These are phyloP conservation scores for Cordyceps cateniannulata DNA, from an alignment of 2,329 filamentous ascomycete genomes.

Conservation along the genomic window DNA sequence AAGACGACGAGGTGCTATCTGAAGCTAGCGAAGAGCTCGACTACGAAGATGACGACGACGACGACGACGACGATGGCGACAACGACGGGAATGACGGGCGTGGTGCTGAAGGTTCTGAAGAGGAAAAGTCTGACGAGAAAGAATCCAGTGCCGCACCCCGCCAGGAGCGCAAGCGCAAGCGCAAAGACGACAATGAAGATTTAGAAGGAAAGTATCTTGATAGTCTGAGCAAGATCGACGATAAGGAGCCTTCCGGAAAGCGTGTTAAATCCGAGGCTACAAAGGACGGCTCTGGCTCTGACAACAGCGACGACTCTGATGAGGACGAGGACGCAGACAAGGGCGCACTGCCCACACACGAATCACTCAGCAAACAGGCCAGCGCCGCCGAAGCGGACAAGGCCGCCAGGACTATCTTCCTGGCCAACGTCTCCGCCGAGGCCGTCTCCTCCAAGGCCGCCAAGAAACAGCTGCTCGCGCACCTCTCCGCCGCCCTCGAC, in stretches of 20 bases:
- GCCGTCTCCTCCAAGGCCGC: constrained; percentile 77
- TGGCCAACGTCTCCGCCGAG: constrained; percentile 80
- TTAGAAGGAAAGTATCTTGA: constrained; percentile 65
- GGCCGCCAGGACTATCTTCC: constrained; percentile 81
- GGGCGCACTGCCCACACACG: constrained; percentile 45
- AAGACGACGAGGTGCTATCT: constrained; percentile 27
- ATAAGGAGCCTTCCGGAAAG: constrained; percentile 50
- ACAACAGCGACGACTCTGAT: constrained; percentile 38
- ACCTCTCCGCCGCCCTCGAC: constrained; percentile 70
- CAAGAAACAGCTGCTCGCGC: constrained; percentile 69
- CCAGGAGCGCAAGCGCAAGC: constrained; percentile 56
- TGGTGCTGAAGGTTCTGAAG: constrained; percentile 13
- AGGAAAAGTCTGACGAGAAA: constrained; percentile 27
- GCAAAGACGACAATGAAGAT: constrained; percentile 61
- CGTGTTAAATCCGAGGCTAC: constrained; percentile 39
- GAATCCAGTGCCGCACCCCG: constrained; percentile 31
- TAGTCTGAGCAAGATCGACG: constrained; percentile 54
- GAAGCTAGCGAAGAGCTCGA: constrained; percentile 21
- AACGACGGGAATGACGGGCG: constrained; percentile 13
- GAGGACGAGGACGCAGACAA: constrained; percentile 34
- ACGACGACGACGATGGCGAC: constrained; percentile 7
- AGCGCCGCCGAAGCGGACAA: constrained; percentile 67
- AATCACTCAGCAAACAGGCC: constrained; percentile 47
- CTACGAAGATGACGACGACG: constrained; percentile 19
- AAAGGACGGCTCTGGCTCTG: constrained; percentile 21